Base-by-base conservation (phyloP, 805 yeast genomes). In the Nakazawaea sp. region DNA sequence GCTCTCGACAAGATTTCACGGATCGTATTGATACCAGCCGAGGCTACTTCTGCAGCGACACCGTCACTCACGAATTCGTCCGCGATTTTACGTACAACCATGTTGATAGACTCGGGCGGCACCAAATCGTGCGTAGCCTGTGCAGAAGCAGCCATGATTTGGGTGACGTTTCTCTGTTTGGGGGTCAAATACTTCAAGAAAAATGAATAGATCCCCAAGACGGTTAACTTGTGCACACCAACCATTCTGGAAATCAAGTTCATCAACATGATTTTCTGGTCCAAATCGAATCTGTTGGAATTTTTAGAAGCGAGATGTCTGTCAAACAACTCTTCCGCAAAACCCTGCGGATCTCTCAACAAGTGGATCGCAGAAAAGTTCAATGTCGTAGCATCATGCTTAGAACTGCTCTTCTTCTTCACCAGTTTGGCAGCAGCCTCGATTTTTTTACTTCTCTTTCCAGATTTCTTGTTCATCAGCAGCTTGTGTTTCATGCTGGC, bases 11-110 rank as follows among this genome's bases (percentile, higher is more conserved):
- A 70, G 41, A 92, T 87, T 61, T 92, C 98, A 49, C 97, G 72
- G 42, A 90, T 90, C 3, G 97, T 85, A 59, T 92, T 92, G 47
- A 92, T 71, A 52, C 99, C 99, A 4, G 97, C 97, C 36, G 97
- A 88, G 4, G 97, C 97, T 38, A 89, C 99, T 61, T 92, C 96
- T 24, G 95, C 79, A 12, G 97, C 88, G 27, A 92, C 98, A 70
- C 99, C 99, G 54, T 92, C 97, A 47, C 95, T 83, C 18, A 92
- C 96, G 52, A 92, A 92, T 61, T 92, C 98, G 61, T 92, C 95
- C 1, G 98, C 97, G 46, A 92, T 78, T 55, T 90, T 92, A 41
- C 96, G 75, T 8, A 92, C 80, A 48, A 92, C 78, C 35, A 81
- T 80, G 31, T 72, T 66, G 43, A 92, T 73, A 12, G 79, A 76